These are phyloP conservation scores for Diplogelasinospora grovesii DNA, from an alignment of 495 filamentous ascomycete species.

Conservation along the genomic window DNA sequence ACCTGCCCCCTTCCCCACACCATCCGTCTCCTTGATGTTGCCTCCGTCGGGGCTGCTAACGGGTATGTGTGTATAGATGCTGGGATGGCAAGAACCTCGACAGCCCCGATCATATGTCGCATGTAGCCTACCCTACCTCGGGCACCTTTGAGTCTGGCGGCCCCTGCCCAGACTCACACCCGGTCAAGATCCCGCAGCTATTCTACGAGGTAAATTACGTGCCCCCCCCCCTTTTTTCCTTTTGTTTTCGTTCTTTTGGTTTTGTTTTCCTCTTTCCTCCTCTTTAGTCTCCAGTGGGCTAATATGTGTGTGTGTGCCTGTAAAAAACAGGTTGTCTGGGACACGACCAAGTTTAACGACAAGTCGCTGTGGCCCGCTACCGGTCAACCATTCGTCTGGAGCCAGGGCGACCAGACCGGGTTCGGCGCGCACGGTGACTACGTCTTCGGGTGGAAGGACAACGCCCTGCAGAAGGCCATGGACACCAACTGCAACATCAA, in stretches of 20 bases:
- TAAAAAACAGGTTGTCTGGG: too few relatives aligned
- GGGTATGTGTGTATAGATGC: slow-evolving; percentile 7
- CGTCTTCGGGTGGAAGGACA: slow-evolving; percentile 34
- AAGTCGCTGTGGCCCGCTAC: slow-evolving; percentile 33
- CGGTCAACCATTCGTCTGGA: slow-evolving; percentile 41
- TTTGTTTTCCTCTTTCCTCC: too few relatives aligned
- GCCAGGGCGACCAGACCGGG: slow-evolving; percentile 32
- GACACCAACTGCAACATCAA: slow-evolving; percentile 31
- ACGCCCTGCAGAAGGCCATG: slow-evolving; percentile 34
- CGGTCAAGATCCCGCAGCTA: slow-evolving; percentile 28
- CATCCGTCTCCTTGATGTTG: background rate
- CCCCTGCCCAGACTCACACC: slow-evolving; percentile 24
- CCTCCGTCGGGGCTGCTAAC: background rate
- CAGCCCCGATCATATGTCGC: slow-evolving; percentile 27
- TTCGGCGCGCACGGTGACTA: slow-evolving; percentile 38
- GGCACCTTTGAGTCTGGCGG: slow-evolving; percentile 28
- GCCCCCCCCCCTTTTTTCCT: too few relatives aligned
- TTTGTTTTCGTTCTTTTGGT: too few relatives aligned
- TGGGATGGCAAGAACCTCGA: slow-evolving; percentile 23
- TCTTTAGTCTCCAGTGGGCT: too few relatives aligned
- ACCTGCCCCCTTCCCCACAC: background rate
- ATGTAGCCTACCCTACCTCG: slow-evolving; percentile 27
- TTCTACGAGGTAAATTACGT: slow-evolving; percentile 38
- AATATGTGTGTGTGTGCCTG: too few relatives aligned
- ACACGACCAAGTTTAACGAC: slow-evolving; percentile 34